phyloP scores from a whole-genome alignment of 805 yeast species.

The Saturnispora gosingensis region DNA sequence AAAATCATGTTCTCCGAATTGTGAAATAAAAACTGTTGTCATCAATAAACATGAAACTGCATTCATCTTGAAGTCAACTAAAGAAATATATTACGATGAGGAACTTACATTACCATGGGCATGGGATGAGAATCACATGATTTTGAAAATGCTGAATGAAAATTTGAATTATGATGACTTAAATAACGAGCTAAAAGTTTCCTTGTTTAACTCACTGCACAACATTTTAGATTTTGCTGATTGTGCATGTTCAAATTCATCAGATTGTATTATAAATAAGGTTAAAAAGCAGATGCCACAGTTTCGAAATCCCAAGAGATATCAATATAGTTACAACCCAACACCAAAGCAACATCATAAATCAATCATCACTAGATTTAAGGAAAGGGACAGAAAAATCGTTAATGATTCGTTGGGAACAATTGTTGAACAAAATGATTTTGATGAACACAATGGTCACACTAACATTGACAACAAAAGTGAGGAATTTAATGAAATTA shows the following conservation, averaged over 20 bases:
- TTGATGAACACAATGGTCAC: neutral
- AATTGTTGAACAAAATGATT: conserved; percentile 1
- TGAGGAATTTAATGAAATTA: neutral
- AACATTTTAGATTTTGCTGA: conserved; percentile 45
- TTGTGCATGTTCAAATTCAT: conserved; percentile 49
- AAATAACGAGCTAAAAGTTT: conserved; percentile 42
- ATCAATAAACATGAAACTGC: conserved; percentile 32
- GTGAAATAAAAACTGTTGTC: conserved; percentile 45
- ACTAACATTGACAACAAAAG: neutral
- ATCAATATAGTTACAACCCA: conserved; percentile 11
- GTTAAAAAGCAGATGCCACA: conserved; percentile 55
- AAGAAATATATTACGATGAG: conserved; percentile 49
- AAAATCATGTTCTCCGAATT: conserved; percentile 69
- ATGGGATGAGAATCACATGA: conserved; percentile 79
- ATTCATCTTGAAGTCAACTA: conserved; percentile 48
- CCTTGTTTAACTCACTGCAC: conserved; percentile 52
- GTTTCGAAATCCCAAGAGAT: conserved; percentile 49
- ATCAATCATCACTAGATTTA: conserved; percentile 27
- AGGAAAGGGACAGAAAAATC: conserved; percentile 18
- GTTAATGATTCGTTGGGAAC: neutral
- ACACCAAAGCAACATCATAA: conserved; percentile 23
- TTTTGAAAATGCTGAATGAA: conserved; percentile 38
- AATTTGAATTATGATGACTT: conserved; percentile 47
- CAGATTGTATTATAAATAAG: conserved; percentile 49
- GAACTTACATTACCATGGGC: conserved; percentile 82